These are phyloP conservation scores for Lathyrus oleraceus DNA, from an alignment of 306 rosid species.

Conservation along the genomic window DNA sequence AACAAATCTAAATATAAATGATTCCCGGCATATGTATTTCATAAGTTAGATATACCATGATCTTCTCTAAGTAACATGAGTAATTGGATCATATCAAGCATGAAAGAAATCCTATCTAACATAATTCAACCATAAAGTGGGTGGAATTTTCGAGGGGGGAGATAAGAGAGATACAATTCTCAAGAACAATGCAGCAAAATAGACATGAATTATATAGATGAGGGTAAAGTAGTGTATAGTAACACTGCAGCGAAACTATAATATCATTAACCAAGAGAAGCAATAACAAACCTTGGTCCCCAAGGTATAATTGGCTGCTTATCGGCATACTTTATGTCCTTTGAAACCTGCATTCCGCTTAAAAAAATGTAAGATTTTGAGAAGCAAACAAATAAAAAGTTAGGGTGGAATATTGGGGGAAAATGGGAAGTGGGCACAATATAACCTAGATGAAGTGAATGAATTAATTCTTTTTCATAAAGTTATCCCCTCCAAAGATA, in stretches of 20 bases:
- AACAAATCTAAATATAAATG: constrained; percentile 24
- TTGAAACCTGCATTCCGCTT: constrained; percentile 71
- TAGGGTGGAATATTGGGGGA: constrained; percentile 6
- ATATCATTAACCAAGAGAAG: constrained; percentile 28
- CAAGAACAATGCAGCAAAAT: not conserved
- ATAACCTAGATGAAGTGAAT: not conserved
- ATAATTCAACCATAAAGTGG: not conserved
- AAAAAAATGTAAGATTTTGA: constrained; percentile 24
- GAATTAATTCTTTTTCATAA: not conserved
- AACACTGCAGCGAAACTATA: constrained; percentile 18
- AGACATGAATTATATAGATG: not conserved
- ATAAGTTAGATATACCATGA: constrained; percentile 3
- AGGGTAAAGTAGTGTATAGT: not conserved
- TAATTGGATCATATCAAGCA: constrained; percentile 20
- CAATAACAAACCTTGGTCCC: constrained; percentile 88
- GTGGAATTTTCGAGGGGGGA: not conserved
- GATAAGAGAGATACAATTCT: constrained; percentile 5
- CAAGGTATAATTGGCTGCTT: constrained; percentile 94
- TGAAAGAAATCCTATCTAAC: constrained; percentile 5
- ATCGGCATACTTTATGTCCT: constrained; percentile 95
- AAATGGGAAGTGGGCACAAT: constrained; percentile 21
- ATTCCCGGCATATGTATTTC: constrained; percentile 24
- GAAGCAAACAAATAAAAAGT: constrained; percentile 3
- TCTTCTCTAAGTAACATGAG: constrained; percentile 20
- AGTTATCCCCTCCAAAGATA: constrained; percentile 3